Percentiles rank a stretch among this genome's conserved stretches.
Evolutionary conservation across 2,329 filamentous ascomycete genomes (phyloP).

Genomic region (Cercospora canescens): DNA sequence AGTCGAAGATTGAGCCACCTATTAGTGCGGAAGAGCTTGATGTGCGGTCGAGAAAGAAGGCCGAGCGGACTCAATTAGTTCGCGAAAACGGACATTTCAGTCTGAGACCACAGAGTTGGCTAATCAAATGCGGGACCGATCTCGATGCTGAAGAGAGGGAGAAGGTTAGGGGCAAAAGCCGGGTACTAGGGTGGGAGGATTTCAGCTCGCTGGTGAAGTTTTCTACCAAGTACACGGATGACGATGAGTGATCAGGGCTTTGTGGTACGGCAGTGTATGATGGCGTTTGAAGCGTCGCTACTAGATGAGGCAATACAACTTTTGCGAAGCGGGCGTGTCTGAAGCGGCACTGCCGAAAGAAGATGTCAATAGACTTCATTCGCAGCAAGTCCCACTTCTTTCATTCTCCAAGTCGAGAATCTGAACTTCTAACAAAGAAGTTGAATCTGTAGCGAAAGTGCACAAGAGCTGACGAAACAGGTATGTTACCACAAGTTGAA

Average conservation of each 20-base stretch:
- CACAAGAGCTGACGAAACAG: not conserved
- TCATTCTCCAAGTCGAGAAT: not conserved
- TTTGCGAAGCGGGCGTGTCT: not conserved
- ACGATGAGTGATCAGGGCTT: constrained; percentile 25
- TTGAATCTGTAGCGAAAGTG: not conserved
- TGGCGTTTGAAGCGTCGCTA: no score
- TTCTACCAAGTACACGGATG: constrained; percentile 33
- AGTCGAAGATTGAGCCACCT: constrained; percentile 17
- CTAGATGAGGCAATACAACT: not conserved
- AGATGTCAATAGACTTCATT: not conserved
- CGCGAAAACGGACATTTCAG: constrained; percentile 32
- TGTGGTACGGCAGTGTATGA: not conserved
- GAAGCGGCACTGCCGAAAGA: not conserved
- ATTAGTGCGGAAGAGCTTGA: constrained; percentile 15
- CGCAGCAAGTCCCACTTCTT: not conserved
- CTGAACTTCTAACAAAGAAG: not conserved
- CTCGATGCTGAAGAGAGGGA: constrained; percentile 10
- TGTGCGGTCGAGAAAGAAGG: not conserved
- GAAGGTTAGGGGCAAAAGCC: constrained; percentile 26
- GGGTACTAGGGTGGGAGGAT: constrained; percentile 35
- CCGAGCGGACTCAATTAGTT: constrained; percentile 35
- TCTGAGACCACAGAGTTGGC: constrained; percentile 35
- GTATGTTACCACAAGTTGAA: not conserved
- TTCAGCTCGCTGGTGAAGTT: constrained; percentile 38
- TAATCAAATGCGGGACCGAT: constrained; percentile 20